Evolutionary conservation across 108 stramenopile genomes (phyloP).

Genomic region (Craspedostauros australis): DNA sequence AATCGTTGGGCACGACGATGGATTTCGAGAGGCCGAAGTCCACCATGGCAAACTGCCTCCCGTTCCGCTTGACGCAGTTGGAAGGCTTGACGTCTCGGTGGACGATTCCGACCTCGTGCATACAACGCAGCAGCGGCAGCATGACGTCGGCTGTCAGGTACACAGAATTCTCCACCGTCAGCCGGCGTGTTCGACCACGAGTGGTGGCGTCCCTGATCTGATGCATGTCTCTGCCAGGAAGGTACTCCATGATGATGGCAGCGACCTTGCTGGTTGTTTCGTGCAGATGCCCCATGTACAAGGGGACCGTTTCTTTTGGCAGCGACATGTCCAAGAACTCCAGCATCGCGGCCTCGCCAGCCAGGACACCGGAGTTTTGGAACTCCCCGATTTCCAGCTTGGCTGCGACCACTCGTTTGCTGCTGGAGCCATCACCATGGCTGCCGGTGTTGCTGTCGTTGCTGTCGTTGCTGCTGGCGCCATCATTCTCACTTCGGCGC

Average conservation of each 20-base stretch:
- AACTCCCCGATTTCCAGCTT: conserved; percentile 77
- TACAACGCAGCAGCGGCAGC: conserved; percentile 61
- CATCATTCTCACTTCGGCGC: too few species aligned
- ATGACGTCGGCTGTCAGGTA: conserved; percentile 74
- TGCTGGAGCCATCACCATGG: background rate
- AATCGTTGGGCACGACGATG: conserved; percentile 68
- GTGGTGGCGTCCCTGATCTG: conserved; percentile 50
- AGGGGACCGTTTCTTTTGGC: conserved; percentile 53
- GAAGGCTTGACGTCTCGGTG: conserved; percentile 86
- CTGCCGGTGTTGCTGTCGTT: conserved; percentile 1
- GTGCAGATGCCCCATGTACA: conserved; percentile 59
- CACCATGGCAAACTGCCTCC: conserved; percentile 52
- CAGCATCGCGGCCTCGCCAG: conserved; percentile 69
- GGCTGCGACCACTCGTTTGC: conserved; percentile 62
- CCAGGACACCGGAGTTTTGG: conserved; percentile 73
- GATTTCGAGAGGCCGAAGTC: conserved; percentile 85
- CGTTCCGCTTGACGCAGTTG: conserved; percentile 52
- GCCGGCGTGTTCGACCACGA: conserved; percentile 20
- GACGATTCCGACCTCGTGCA: conserved; percentile 76
- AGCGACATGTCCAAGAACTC: conserved; percentile 45
- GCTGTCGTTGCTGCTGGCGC: background rate
- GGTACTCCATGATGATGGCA: conserved; percentile 82
- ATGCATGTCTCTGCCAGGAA: conserved; percentile 81
- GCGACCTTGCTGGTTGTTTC: conserved; percentile 13
- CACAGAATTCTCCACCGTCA: conserved; percentile 64